phyloP scores from a whole-genome alignment of 371 early-diverging fungal genomes.

The Lichtheimia hyalospora region DNA sequence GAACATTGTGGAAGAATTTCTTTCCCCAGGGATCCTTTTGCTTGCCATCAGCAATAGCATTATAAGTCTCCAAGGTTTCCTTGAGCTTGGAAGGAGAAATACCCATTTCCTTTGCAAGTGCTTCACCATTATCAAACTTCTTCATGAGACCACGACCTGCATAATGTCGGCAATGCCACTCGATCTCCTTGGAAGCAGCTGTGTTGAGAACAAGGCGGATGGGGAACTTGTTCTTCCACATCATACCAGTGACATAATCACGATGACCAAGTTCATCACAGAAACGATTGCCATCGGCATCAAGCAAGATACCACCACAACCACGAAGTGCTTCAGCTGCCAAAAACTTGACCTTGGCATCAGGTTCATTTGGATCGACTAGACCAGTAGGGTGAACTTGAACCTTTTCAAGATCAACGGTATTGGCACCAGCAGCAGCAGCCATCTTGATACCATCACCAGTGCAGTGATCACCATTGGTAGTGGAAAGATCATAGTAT shows the following conservation, averaged over 20 bases:
- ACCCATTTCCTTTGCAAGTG: slow-evolving; percentile 82
- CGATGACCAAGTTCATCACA: slow-evolving; percentile 91
- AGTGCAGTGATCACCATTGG: slow-evolving; percentile 94
- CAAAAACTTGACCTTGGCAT: slow-evolving; percentile 84
- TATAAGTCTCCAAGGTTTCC: slow-evolving; percentile 82
- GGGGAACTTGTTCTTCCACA: slow-evolving; percentile 83
- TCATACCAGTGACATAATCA: slow-evolving; percentile 85
- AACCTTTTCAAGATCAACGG: slow-evolving; percentile 93
- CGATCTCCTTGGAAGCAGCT: slow-evolving; percentile 85
- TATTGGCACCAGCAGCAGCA: slow-evolving; percentile 76
- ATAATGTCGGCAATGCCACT: slow-evolving; percentile 95
- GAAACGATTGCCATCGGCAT: slow-evolving; percentile 88
- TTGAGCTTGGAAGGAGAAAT: slow-evolving; percentile 67
- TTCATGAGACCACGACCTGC: slow-evolving; percentile 89
- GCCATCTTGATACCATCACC: slow-evolving; percentile 96
- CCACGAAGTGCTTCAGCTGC: slow-evolving; percentile 98
- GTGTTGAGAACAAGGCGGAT: slow-evolving; percentile 86
- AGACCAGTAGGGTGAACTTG: slow-evolving; percentile 98
- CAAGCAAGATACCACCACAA: slow-evolving; percentile 87
- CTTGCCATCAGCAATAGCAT: slow-evolving; percentile 71
- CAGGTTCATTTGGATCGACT: slow-evolving; percentile 88
- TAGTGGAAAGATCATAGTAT: slow-evolving; percentile 69
- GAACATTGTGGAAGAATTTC: slow-evolving; percentile 84
- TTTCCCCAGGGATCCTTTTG: slow-evolving; percentile 87
- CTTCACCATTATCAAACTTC: slow-evolving; percentile 71